Percentiles rank a stretch among this genome's conserved stretches.
These are phyloP conservation scores for Nigrograna mackinnonii DNA, from an alignment of 2,329 filamentous ascomycete species.

Conservation along the genomic window DNA sequence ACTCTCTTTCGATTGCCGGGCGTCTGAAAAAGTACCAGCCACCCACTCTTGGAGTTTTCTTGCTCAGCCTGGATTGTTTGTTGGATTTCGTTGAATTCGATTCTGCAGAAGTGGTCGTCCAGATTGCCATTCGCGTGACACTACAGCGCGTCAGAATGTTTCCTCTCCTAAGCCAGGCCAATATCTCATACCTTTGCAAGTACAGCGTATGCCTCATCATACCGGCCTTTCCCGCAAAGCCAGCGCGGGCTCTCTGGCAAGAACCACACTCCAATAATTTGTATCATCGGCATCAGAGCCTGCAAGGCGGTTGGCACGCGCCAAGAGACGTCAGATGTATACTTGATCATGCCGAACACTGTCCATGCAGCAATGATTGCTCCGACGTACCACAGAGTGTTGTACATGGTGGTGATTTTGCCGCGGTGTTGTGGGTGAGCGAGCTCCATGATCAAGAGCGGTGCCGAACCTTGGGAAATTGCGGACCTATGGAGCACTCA, in stretches of 20 bases:
- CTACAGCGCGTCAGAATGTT: neutral
- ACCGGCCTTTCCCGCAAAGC: neutral
- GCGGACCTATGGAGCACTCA: neutral
- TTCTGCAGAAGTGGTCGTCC: neutral
- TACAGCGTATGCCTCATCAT: neutral
- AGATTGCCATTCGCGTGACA: conserved; percentile 1
- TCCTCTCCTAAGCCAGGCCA: neutral
- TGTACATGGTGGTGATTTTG: neutral
- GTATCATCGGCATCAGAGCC: neutral
- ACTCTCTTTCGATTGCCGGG: conserved; percentile 18
- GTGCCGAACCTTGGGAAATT: neutral
- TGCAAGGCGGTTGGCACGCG: neutral
- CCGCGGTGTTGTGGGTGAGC: neutral
- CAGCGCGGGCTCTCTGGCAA: conserved; percentile 1
- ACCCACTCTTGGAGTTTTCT: neutral
- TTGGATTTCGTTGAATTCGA: conserved; percentile 1
- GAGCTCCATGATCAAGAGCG: neutral
- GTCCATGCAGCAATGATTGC: conserved; percentile 1
- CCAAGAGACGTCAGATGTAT: neutral
- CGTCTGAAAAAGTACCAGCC: neutral
- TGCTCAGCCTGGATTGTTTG: neutral
- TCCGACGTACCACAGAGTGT: neutral
- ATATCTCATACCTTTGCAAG: neutral
- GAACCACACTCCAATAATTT: neutral
- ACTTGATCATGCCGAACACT: neutral